Conservation (phyloP, 495 filamentous ascomycete species). For the Talaromyces stipitatus region DNA sequence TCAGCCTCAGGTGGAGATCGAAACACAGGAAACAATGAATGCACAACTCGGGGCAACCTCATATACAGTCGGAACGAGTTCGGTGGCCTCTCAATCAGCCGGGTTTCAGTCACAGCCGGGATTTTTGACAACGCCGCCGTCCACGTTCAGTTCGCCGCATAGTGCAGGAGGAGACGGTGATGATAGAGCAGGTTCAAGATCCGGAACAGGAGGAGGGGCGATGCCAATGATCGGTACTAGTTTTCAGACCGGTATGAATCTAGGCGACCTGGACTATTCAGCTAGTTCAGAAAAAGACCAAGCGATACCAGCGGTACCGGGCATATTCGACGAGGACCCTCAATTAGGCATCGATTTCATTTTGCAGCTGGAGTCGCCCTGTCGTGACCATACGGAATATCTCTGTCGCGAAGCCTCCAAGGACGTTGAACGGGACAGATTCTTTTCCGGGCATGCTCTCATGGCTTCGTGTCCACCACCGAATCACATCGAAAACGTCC, state of each 20-base stretch:
- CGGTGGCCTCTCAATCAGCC: slow-evolving; percentile 25
- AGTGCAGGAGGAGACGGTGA: neutral
- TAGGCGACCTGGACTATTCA: neutral
- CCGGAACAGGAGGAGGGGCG: neutral
- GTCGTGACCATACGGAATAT: slow-evolving; percentile 87
- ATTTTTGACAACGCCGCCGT: slow-evolving; percentile 29
- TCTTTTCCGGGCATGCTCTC: slow-evolving; percentile 71
- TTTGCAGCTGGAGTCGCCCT: slow-evolving; percentile 89
- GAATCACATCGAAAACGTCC: slow-evolving; percentile 37
- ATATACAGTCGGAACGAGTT: slow-evolving; percentile 20
- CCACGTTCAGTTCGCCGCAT: slow-evolving; percentile 17
- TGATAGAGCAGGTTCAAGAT: neutral
- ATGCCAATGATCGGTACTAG: neutral
- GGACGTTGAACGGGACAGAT: slow-evolving; percentile 42
- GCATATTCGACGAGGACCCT: slow-evolving; percentile 64
- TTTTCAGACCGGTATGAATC: neutral
- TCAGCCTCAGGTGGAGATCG: slow-evolving; percentile 26
- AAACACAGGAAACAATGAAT: neutral
- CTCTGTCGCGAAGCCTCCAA: slow-evolving; percentile 40
- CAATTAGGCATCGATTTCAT: slow-evolving; percentile 94
- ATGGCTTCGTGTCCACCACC: slow-evolving; percentile 82
- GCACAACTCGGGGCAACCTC: neutral
- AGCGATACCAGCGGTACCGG: slow-evolving; percentile 12
- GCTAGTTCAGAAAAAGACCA: neutral
- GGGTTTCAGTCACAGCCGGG: slow-evolving; percentile 17